phyloP scores from a whole-genome alignment of 108 stramenopile species.

The Fistulifera pelliculosa region DNA sequence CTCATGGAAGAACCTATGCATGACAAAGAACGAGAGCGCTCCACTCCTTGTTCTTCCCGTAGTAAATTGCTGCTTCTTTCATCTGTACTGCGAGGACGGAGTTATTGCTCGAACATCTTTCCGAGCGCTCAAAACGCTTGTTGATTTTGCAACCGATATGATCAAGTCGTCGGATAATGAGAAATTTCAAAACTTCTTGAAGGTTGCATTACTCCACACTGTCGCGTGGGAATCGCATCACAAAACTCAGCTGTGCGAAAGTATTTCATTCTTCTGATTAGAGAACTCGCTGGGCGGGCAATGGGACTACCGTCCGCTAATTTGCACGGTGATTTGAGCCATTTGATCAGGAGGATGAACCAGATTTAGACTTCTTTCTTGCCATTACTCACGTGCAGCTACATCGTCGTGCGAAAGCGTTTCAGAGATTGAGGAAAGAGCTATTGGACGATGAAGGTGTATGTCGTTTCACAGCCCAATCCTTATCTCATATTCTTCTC shows the following conservation, averaged over 20 bases:
- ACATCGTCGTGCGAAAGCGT: conserved; percentile 83
- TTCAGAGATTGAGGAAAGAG: conserved; percentile 61
- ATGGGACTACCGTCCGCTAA: conserved; percentile 22
- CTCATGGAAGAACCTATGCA: conserved; percentile 35
- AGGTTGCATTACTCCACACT: conserved; percentile 41
- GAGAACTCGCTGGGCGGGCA: conserved; percentile 35
- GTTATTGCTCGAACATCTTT: conserved; percentile 62
- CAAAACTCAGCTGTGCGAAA: conserved; percentile 34
- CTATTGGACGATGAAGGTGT: conserved; percentile 14
- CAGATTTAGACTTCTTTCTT: conserved; percentile 90
- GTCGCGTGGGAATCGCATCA: conserved; percentile 46
- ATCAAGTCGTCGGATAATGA: conserved; percentile 11
- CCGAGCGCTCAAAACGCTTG: conserved; percentile 57
- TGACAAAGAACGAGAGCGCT: conserved; percentile 10
- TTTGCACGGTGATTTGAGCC: conserved; percentile 66
- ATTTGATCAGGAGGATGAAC: conserved; percentile 66
- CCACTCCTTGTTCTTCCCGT: conserved; percentile 49
- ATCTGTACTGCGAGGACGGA: conserved; percentile 61
- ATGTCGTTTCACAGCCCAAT: conserved; percentile 40
- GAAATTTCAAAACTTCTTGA: conserved; percentile 56
- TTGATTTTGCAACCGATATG: conserved; percentile 13
- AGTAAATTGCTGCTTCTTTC: conserved; percentile 58
- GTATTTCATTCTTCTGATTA: conserved; percentile 50
- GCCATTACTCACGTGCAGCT: conserved; percentile 93
- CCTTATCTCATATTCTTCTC: conserved; percentile 65